A percentile compares a stretch with the other conserved stretches of the same genome.
Conservation (phyloP, 1,139 yeast species). For the Taphrina wiesneri region DNA sequence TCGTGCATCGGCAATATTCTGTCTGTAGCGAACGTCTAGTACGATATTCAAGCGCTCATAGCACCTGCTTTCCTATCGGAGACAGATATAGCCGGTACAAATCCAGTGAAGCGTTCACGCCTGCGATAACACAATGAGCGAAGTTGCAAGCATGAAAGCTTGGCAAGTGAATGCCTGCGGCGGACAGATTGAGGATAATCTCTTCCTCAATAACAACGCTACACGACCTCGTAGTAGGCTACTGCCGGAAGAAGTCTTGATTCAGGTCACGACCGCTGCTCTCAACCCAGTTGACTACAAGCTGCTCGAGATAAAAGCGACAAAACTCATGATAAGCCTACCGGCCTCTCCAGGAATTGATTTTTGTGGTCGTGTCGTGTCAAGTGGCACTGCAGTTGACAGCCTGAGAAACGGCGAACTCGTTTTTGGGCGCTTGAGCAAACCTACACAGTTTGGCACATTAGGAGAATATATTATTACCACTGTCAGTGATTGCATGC, state of each 20-base stretch:
- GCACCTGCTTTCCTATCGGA: no score
- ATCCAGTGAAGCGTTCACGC: no score
- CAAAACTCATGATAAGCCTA: background rate
- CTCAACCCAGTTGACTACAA: slow-evolving; percentile 36
- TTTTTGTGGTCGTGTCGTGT: slow-evolving; percentile 25
- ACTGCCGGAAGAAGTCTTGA: slow-evolving; percentile 31
- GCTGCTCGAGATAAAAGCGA: slow-evolving; percentile 8
- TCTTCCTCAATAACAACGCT: slow-evolving; percentile 13
- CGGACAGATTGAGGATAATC: slow-evolving; percentile 9
- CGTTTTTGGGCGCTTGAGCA: slow-evolving; percentile 21
- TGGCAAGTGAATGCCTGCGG: slow-evolving; percentile 15
- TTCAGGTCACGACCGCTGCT: slow-evolving; percentile 25
- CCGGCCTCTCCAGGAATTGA: slow-evolving; percentile 33
- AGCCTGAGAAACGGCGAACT: slow-evolving; percentile 15
- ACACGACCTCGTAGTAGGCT: background rate
- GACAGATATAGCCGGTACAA: no score
- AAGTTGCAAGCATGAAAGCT: slow-evolving; percentile 11
- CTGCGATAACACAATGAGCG: background rate
- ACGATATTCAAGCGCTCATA: no score
- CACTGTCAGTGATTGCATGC: background rate
- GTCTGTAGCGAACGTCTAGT: no score
- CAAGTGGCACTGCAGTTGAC: slow-evolving; percentile 25
- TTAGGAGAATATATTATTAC: slow-evolving; percentile 19
- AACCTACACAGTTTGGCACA: slow-evolving; percentile 22
- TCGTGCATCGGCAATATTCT: no score